Base-by-base conservation (phyloP, 306 rosid genomes). In the Pyrus bretschneideri region DNA sequence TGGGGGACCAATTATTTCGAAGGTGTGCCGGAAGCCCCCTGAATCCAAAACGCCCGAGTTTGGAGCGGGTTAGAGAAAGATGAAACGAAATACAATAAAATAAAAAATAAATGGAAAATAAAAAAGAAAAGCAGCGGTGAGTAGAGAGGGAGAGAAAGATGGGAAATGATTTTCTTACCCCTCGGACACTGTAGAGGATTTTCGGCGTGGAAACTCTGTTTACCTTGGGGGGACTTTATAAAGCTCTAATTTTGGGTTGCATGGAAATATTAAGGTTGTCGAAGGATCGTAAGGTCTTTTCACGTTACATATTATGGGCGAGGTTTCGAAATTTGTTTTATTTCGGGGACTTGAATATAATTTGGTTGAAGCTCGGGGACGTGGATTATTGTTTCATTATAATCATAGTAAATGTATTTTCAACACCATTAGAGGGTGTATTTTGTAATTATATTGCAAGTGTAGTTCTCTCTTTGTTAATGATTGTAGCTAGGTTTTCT, bases 1-100 rank as follows among this genome's bases (percentile, higher is more conserved):
- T 84, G 81, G 22, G 67, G 80, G 64, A 55, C 46, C 18, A 62
- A 52, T 75, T 6, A 71, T 54, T 75, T 70, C 73, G 80, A 84
- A 55, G 77, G 44, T 76, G 11, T n/a, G 57, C 73, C 77, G 71
- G 88, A 83, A 67, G 69, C 63, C 82, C 82, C 73, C 4, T 15
- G 52, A 81, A 85, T 71, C 80, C 81, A 40, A 46, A 45, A 72
- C 75, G 21, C 70, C 69, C 71, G 73, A 81, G 65, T 7, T 60
- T 69, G 79, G 75, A 71, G 82, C 83, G 66, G 76, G 40, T 59
- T 25, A 59, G 79, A 31, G 30, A 49, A 23, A 67, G 65, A 23
- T 23, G 40, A 66, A 76, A 18, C 4, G n/a, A 12, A 44, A 19
- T 42, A 55, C 38, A n/a, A 30, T 7, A 52, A 75, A 65, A 61